A percentile compares a stretch with the other conserved stretches of the same genome.
Conservation (phyloP, 163 green algal genomes). For the Prototheca wickerhamii region DNA sequence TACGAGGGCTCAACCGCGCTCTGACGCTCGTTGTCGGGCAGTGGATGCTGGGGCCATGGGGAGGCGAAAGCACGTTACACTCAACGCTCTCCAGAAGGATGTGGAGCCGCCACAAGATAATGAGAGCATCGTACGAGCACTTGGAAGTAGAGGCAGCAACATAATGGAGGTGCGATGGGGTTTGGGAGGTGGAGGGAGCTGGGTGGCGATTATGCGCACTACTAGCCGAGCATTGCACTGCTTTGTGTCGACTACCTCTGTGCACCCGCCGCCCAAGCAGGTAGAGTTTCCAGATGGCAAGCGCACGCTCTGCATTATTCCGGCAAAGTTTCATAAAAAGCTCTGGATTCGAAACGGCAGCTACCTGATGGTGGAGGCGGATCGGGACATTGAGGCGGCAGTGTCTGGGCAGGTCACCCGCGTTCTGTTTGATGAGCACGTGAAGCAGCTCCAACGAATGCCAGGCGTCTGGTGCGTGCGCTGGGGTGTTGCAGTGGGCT, state of each 20-base stretch:
- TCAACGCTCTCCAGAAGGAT: slow-evolving; percentile 28
- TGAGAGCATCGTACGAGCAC: slow-evolving; percentile 44
- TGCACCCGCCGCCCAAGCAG: too few species aligned
- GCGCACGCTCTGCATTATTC: slow-evolving; percentile 47
- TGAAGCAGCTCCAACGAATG: slow-evolving; percentile 50
- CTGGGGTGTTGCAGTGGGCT: not conserved
- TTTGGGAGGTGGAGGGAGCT: not conserved
- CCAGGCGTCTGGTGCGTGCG: slow-evolving; percentile 43
- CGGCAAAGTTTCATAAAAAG: slow-evolving; percentile 65
- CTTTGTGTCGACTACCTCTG: too few species aligned
- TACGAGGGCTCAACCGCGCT: too few species aligned
- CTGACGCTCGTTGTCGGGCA: not conserved
- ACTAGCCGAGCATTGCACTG: too few species aligned
- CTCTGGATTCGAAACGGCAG: slow-evolving; percentile 58
- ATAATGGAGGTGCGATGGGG: slow-evolving; percentile 47
- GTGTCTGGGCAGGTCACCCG: slow-evolving; percentile 39
- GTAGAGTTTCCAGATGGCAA: slow-evolving; percentile 50
- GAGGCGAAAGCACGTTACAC: slow-evolving; percentile 48
- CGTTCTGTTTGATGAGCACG: slow-evolving; percentile 56
- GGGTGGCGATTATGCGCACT: not conserved
- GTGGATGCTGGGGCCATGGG: slow-evolving; percentile 5
- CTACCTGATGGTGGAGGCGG: slow-evolving; percentile 48
- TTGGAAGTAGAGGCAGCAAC: slow-evolving; percentile 54
- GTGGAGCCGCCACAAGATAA: slow-evolving; percentile 32
- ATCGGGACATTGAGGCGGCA: slow-evolving; percentile 11